These are phyloP conservation scores for Xylaria sp. DNA, from an alignment of 2,329 filamentous ascomycete genomes.

Conservation along the genomic window DNA sequence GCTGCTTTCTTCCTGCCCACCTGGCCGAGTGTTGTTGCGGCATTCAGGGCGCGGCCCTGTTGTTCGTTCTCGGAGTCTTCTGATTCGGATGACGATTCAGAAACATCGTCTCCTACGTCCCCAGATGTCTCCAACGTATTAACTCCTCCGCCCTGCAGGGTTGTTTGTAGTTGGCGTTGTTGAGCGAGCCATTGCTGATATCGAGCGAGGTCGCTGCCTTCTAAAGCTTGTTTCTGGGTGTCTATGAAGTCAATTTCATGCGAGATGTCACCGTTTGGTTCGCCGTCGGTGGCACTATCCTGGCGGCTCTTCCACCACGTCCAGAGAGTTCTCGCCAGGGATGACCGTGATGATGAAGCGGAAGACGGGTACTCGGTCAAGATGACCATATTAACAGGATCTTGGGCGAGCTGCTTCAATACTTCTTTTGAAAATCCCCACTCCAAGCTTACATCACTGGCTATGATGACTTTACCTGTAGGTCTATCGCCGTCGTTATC, in stretches of 20 bases:
- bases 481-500: constrained; percentile 56
- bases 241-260: constrained; percentile 70
- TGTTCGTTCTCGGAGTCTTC: constrained; percentile 91
- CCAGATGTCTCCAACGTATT: constrained; percentile 75
- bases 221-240: constrained; percentile 72
- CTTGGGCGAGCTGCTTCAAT: constrained; percentile 77
- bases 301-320: constrained; percentile 78
- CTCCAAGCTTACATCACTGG: constrained; percentile 88
- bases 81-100: constrained; percentile 85
- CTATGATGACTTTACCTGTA: constrained; percentile 80
- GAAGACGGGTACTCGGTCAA: constrained; percentile 78
- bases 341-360: constrained; percentile 58
- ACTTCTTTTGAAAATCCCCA: constrained; percentile 95
- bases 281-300: constrained; percentile 52
- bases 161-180: constrained; percentile 86
- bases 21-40: constrained; percentile 86
- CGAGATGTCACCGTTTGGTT: constrained; percentile 68
- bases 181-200: constrained; percentile 95
- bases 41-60: constrained; percentile 90
- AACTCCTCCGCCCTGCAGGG: constrained; percentile 75
- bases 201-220: constrained; percentile 78
- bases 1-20: constrained; percentile 86
- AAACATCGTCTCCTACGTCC: constrained; percentile 84
- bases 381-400: constrained; percentile 84
- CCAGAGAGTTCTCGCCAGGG: constrained; percentile 81